Evolutionary conservation across 1,139 yeast genomes (phyloP), one percentile per base, ranked within the genome.

Genomic region (Yueomyces sp.): DNA sequence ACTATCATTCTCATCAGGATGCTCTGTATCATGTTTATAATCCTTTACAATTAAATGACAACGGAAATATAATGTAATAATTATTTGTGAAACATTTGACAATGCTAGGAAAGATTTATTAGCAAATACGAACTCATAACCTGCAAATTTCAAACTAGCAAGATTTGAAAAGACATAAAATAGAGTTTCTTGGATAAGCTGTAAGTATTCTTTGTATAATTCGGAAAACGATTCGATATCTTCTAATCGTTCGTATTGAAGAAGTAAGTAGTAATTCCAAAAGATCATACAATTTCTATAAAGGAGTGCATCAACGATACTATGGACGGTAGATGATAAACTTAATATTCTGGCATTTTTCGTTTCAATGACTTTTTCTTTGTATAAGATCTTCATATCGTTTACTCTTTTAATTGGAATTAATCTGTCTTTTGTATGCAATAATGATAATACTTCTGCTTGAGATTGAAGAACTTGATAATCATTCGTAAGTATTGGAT

Each of bases 161-260:
- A 57, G 44, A 34, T 56, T 57, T 6, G 62, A 57, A 43, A 57
- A 57, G n/a, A 56, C 48, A 43, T 48, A 56, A 42, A 56, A 56
- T 27, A 56, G 45, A 25, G 59, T 50, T 40, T 55, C 60, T 41
- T 57, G 60, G 3, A 51, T 37, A 26, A 55, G 34, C 35, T 51
- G 52, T 30, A 57, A 41, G 37, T 56, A 50, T 9, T 54, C 57
- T 28, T 48, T 47, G 36, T 52, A 51, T 12, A 41, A 43, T 28
- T 47, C 48, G 30, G 43, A 43, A 39, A 51, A 55, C 26, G 49
- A 50, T n/a, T 45, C 48, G 4, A 39, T 32, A 36, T 55, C 54
- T 4, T 47, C 47, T 25, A 46, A 27, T n/a, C 37, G 39, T 42
- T 55, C 60, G 42, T 53, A 55, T 40, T 57, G 59, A 34, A 56